Percentiles rank a stretch among this genome's conserved stretches.
Conservation (phyloP, 2,329 filamentous ascomycete species). For the Phialophora macrospora region DNA sequence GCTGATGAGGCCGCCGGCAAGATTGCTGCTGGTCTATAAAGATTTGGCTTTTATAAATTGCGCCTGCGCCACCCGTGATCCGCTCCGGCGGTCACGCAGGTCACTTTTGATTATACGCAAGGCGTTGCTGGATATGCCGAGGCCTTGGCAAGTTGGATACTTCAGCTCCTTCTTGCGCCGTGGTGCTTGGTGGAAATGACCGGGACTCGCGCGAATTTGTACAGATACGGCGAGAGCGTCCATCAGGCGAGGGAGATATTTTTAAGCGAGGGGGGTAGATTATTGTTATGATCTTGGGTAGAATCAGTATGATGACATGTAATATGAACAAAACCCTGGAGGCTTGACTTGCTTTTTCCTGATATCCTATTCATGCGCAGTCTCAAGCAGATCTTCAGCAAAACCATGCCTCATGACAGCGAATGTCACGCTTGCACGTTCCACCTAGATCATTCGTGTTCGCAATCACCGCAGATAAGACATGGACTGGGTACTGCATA, state of each 20-base stretch:
- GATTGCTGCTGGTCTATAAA: constrained; percentile 30
- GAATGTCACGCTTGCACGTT: neutral
- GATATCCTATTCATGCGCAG: neutral
- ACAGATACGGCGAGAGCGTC: constrained; percentile 11
- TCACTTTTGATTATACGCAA: constrained; percentile 16
- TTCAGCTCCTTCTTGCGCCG: neutral
- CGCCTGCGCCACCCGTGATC: neutral
- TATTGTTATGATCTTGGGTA: constrained; percentile 18
- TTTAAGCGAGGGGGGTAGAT: constrained; percentile 1
- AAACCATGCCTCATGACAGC: neutral
- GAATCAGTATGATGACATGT: constrained; percentile 22
- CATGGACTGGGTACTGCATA: too few species aligned
- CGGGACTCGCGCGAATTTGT: constrained; percentile 7
- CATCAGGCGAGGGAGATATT: constrained; percentile 1
- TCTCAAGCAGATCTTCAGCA: neutral
- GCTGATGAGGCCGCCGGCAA: constrained; percentile 38
- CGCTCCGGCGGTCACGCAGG: neutral
- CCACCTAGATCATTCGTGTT: too few species aligned
- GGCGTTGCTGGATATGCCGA: constrained; percentile 22
- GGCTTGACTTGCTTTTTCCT: neutral
- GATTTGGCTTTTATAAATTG: constrained; percentile 4
- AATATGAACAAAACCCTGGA: constrained; percentile 2
- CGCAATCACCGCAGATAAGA: too few species aligned
- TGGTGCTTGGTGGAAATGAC: constrained; percentile 8
- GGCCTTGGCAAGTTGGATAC: constrained; percentile 9